phyloP scores from a whole-genome alignment of 768 basidiomycete species.

The Russula foetens region DNA sequence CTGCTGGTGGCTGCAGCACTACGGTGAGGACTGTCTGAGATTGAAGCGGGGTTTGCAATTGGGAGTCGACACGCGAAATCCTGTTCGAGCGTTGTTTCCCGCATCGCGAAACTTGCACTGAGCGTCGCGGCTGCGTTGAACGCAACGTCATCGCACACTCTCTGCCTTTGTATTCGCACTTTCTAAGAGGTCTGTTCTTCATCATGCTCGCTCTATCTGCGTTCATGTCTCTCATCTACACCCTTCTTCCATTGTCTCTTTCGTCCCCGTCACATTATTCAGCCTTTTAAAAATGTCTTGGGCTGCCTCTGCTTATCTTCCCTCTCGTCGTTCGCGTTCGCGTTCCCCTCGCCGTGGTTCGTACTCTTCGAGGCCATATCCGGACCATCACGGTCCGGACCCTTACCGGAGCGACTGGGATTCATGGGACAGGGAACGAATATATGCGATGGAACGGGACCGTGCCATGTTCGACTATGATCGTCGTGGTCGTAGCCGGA shows the following conservation, averaged over 20 bases:
- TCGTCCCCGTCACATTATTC: constrained; percentile 45
- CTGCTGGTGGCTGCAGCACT: too few species aligned
- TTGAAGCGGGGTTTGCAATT: constrained; percentile 37
- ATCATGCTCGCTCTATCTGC: constrained; percentile 80
- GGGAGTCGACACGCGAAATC: constrained; percentile 6
- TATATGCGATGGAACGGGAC: constrained; percentile 65
- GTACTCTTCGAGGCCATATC: constrained; percentile 47
- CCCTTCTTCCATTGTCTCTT: constrained; percentile 37
- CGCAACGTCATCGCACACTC: constrained; percentile 31
- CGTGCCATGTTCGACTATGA: constrained; percentile 58
- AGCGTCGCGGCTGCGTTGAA: constrained; percentile 33
- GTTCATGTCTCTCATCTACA: constrained; percentile 64
- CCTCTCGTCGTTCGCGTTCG: constrained; percentile 72
- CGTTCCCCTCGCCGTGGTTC: constrained; percentile 57
- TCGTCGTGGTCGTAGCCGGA: constrained; percentile 69
- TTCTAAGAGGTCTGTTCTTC: constrained; percentile 87
- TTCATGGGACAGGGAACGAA: constrained; percentile 61
- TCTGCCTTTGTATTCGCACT: constrained; percentile 36
- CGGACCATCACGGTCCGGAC: constrained; percentile 52
- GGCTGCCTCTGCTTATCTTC: constrained; percentile 62
- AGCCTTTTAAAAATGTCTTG: constrained; percentile 54
- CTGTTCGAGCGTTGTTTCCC: constrained; percentile 22
- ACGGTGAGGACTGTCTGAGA: too few species aligned
- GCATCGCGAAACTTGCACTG: constrained; percentile 56
- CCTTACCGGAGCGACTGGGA: constrained; percentile 62